phyloP scores from a whole-genome alignment of 2,329 filamentous ascomycete genomes.

The Fusarium phyllophilum region DNA sequence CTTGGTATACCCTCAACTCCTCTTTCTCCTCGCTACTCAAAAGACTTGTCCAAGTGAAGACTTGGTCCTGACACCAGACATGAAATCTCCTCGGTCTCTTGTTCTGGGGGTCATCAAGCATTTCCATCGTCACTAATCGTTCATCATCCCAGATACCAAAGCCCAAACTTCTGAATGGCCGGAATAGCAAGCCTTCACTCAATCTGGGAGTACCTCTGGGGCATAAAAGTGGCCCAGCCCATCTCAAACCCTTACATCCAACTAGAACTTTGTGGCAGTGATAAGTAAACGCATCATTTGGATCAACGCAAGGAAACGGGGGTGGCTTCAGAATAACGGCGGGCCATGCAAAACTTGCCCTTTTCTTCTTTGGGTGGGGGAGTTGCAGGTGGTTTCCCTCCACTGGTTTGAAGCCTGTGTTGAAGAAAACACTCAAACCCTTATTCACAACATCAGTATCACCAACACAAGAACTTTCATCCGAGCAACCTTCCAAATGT shows the following conservation, averaged over 20 bases:
- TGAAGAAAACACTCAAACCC: constrained; percentile 7
- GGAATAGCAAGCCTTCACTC: constrained; percentile 16
- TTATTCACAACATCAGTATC: not conserved
- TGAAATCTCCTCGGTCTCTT: constrained; percentile 2
- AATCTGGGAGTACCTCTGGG: not conserved
- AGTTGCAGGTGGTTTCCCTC: not conserved
- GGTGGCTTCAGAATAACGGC: not conserved
- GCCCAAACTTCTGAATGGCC: constrained; percentile 17
- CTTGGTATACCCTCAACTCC: constrained; percentile 4
- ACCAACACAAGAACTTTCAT: constrained; percentile 10
- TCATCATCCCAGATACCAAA: constrained; percentile 31
- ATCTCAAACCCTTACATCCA: constrained; percentile 3
- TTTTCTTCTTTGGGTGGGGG: not conserved
- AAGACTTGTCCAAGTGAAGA: constrained; percentile 32
- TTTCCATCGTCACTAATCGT: constrained; percentile 20
- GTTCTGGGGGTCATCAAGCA: constrained; percentile 18
- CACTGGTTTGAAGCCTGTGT: constrained; percentile 13
- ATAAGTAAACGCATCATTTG: not conserved
- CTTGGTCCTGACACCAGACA: constrained; percentile 24
- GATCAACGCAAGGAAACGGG: not conserved
- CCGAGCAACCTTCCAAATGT: not conserved
- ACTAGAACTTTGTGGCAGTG: constrained; percentile 10
- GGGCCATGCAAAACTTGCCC: not conserved
- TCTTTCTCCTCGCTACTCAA: constrained; percentile 2
- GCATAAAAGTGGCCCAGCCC: constrained; percentile 4